phyloP scores from a whole-genome alignment of 768 basidiomycete genomes.

The Suillus paluster region DNA sequence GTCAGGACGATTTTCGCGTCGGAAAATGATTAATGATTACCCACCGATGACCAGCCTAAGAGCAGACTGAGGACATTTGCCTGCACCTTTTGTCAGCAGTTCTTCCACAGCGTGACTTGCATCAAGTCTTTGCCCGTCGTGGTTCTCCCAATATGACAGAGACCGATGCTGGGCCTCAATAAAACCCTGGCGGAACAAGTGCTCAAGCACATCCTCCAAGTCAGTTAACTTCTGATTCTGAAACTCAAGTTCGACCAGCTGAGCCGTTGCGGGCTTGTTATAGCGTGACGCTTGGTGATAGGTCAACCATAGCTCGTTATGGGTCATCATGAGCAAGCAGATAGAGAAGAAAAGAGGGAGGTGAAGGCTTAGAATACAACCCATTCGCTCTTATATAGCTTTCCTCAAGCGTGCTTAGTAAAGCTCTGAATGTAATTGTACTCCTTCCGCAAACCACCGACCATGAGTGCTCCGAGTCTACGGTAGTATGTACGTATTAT shows the following conservation, averaged over 20 bases:
- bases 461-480: not conserved
- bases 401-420: not conserved
- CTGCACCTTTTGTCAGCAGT: slow-evolving; percentile 40
- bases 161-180: slow-evolving; percentile 49
- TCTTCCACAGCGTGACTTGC: slow-evolving; percentile 41
- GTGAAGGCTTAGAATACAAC: not conserved
- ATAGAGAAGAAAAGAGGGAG: slow-evolving; percentile 8
- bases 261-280: slow-evolving; percentile 45
- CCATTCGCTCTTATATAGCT: slow-evolving; percentile 15
- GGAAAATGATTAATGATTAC: slow-evolving; percentile 14
- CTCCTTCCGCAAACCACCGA: slow-evolving; percentile 1
- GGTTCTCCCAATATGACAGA: slow-evolving; percentile 49
- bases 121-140: slow-evolving; percentile 42
- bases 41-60: slow-evolving; percentile 51
- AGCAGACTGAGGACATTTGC: slow-evolving; percentile 48
- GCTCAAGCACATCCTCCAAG: slow-evolving; percentile 54
- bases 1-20: not conserved
- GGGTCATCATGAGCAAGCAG: slow-evolving; percentile 25
- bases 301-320: slow-evolving; percentile 51
- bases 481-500: not conserved
- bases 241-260: slow-evolving; percentile 52
- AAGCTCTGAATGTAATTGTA: not conserved
- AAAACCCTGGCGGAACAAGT: slow-evolving; percentile 49
- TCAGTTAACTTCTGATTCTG: slow-evolving; percentile 44
- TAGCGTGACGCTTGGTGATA: slow-evolving; percentile 52